phyloP scores from a whole-genome alignment of 2,329 filamentous ascomycete genomes.

The Penicillium sp. region DNA sequence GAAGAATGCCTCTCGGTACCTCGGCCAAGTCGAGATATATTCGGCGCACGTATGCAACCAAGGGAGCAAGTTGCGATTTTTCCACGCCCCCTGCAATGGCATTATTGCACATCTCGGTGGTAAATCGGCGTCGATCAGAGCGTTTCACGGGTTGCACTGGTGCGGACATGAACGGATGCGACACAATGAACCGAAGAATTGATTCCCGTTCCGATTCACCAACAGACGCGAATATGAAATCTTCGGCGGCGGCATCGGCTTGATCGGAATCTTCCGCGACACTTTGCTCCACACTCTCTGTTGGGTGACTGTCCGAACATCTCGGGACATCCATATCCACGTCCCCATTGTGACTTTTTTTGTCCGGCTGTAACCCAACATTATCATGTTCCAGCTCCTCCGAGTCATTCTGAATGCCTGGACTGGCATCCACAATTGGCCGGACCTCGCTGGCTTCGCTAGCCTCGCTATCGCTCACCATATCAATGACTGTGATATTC shows the following conservation, averaged over 20 bases:
- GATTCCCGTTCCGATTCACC: constrained; percentile 3
- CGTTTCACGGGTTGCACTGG: constrained; percentile 13
- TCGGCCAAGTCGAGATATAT: constrained; percentile 18
- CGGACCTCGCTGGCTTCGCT: too few relatives aligned
- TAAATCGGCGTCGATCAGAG: constrained; percentile 18
- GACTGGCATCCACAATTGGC: background rate
- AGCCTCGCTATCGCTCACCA: background rate
- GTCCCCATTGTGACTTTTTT: background rate
- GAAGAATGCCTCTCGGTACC: background rate
- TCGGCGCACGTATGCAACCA: constrained; percentile 21
- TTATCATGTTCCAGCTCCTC: too few relatives aligned
- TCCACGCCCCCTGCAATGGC: constrained; percentile 16
- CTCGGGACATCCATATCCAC: too few relatives aligned
- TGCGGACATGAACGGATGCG: constrained; percentile 17
- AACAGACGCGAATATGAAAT: constrained; percentile 14
- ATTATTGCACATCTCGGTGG: constrained; percentile 13
- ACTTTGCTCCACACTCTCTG: background rate
- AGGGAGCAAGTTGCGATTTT: constrained; percentile 4
- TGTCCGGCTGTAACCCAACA: background rate
- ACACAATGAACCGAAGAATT: constrained; percentile 15
- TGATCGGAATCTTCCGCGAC: background rate
- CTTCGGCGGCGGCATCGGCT: constrained; percentile 10
- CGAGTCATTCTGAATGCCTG: background rate
- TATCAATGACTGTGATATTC: constrained; percentile 9
- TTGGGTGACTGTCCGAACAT: too few relatives aligned